These are phyloP conservation scores for Paecilomyces sp. DNA, from an alignment of 2,329 filamentous ascomycete species.

Conservation along the genomic window DNA sequence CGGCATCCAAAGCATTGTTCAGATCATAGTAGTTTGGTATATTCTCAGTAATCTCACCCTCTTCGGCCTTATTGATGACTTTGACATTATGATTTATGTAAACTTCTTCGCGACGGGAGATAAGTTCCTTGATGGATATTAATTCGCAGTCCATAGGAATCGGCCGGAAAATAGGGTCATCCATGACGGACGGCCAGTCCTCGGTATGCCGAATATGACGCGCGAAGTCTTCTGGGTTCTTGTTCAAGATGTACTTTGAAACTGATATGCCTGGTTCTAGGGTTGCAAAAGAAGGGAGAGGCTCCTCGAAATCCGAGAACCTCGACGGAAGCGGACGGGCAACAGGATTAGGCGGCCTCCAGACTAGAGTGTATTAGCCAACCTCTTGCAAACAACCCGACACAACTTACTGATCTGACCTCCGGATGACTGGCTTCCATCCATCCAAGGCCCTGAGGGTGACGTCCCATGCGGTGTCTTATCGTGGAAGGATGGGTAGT, in stretches of 20 bases:
- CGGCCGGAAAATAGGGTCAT: slow-evolving; percentile 44
- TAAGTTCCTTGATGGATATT: slow-evolving; percentile 37
- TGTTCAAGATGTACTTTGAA: slow-evolving; percentile 42
- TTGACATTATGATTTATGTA: slow-evolving; percentile 22
- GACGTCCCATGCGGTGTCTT: slow-evolving; percentile 4
- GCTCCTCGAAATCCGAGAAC: slow-evolving; percentile 18
- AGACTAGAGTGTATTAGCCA: slow-evolving; percentile 5
- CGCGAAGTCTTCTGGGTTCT: slow-evolving; percentile 37
- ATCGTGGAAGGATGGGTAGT: slow-evolving; percentile 6
- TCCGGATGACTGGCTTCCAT: slow-evolving; percentile 7
- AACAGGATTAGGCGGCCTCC: slow-evolving; percentile 13
- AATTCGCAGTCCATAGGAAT: slow-evolving; percentile 35
- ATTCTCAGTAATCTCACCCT: not conserved
- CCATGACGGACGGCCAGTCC: slow-evolving; percentile 42
- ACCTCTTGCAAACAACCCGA: not conserved
- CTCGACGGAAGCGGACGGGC: slow-evolving; percentile 19
- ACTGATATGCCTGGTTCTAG: slow-evolving; percentile 35
- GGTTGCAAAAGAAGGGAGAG: slow-evolving; percentile 11
- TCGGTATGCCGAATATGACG: slow-evolving; percentile 43
- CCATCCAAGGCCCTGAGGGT: slow-evolving; percentile 11
- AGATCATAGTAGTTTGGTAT: not conserved
- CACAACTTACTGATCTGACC: slow-evolving; percentile 10
- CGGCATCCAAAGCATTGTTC: too few species aligned
- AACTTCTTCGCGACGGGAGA: slow-evolving; percentile 26
- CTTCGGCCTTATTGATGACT: slow-evolving; percentile 6